Percentiles rank a stretch among this genome's conserved stretches.
These are phyloP conservation scores for Monosporascus sp. DNA, from an alignment of 2,329 filamentous ascomycete species.

Conservation along the genomic window DNA sequence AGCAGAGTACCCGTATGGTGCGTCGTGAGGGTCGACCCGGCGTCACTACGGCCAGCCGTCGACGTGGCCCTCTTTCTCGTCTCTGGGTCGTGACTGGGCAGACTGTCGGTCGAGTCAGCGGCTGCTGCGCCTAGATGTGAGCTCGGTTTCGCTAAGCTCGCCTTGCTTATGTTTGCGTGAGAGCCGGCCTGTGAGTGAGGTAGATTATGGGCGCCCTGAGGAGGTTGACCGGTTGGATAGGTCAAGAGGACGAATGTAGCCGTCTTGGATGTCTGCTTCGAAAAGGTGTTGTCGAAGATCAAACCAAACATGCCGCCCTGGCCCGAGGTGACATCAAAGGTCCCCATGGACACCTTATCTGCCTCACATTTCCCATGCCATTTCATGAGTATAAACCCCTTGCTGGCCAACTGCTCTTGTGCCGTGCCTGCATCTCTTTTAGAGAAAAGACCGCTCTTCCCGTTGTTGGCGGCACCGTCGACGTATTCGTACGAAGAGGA, in stretches of 20 bases:
- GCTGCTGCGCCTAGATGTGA: constrained; percentile 40
- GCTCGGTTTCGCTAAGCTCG: constrained; percentile 47
- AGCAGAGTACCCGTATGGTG: constrained; percentile 82
- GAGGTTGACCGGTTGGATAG: constrained; percentile 78
- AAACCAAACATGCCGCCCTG: constrained; percentile 92
- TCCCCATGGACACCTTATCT: constrained; percentile 89
- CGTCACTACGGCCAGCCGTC: constrained; percentile 49
- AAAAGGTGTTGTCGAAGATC: constrained; percentile 98
- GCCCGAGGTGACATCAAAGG: constrained; percentile 68
- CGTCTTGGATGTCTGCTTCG: constrained; percentile 89
- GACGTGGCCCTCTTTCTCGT: constrained; percentile 41
- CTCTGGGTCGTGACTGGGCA: constrained; percentile 45
- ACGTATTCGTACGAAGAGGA: constrained; percentile 41
- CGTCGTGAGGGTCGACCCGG: constrained; percentile 37
- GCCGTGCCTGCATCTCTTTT: constrained; percentile 58
- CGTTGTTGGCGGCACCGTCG: constrained; percentile 27
- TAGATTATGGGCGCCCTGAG: constrained; percentile 68
- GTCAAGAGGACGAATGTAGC: constrained; percentile 92
- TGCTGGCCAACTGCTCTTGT: constrained; percentile 57
- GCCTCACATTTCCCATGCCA: constrained; percentile 97
- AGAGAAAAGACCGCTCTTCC: constrained; percentile 42
- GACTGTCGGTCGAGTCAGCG: constrained; percentile 56
- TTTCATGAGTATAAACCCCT: constrained; percentile 66
- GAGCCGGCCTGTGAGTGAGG: constrained; percentile 48
- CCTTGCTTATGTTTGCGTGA: constrained; percentile 39